Percentiles rank a stretch among this genome's conserved stretches.
phyloP scores from a whole-genome alignment of 495 filamentous ascomycete genomes.

The Thermothielavioides terrestris region DNA sequence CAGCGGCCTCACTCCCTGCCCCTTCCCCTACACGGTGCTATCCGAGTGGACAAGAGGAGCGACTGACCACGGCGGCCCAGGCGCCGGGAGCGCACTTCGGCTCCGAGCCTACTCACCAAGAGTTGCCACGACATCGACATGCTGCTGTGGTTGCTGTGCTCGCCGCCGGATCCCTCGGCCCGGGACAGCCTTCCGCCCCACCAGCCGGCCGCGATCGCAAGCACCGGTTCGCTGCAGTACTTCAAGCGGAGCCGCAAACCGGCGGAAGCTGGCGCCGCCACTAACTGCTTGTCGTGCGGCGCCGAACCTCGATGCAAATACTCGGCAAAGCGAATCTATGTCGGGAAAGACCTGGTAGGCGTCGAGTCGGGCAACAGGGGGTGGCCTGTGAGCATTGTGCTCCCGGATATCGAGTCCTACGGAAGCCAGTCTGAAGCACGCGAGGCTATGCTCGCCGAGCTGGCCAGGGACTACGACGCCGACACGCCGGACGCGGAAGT shows the following conservation, averaged over 20 bases:
- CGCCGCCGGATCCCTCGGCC: conserved; percentile 39
- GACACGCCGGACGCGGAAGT: conserved; percentile 45
- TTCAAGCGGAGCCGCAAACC: conserved; percentile 72
- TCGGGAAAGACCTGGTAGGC: conserved; percentile 37
- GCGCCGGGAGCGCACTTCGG: conserved; percentile 64
- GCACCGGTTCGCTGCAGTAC: conserved; percentile 61
- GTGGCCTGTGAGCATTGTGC: conserved; percentile 84
- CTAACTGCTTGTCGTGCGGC: conserved; percentile 77
- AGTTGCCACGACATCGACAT: conserved; percentile 93
- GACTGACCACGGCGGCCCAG: background rate
- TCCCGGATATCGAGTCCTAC: conserved; percentile 81
- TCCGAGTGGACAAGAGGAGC: background rate
- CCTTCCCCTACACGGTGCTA: background rate
- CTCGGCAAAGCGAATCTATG: conserved; percentile 75
- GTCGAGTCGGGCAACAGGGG: conserved; percentile 47
- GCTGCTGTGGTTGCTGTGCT: conserved; percentile 77
- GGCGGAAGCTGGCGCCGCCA: conserved; percentile 57
- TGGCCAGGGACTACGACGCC: conserved; percentile 61
- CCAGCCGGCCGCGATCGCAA: conserved; percentile 63
- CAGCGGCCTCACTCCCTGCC: background rate
- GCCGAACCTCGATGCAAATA: conserved; percentile 68
- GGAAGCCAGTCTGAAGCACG: conserved; percentile 31
- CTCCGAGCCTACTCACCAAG: conserved; percentile 80
- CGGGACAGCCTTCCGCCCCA: conserved; percentile 45
- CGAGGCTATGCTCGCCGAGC: conserved; percentile 37